Conservation (phyloP, 352 stramenopile species). For the Peronospora farinosa region DNA sequence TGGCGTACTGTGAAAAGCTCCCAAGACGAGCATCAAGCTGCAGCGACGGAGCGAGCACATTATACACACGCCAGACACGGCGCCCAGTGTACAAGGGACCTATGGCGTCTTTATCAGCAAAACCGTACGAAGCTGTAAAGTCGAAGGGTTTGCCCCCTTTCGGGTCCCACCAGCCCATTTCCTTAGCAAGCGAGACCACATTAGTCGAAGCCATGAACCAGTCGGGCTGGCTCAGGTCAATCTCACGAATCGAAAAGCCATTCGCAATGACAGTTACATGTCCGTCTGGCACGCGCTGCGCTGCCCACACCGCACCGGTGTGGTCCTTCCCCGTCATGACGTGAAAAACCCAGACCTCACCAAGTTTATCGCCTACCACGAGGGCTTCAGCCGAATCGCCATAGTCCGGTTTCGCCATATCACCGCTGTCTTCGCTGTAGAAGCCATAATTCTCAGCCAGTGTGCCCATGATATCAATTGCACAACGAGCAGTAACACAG, state of each 20-base stretch:
- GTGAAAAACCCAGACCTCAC: conserved; percentile 93
- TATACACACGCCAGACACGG: conserved; percentile 87
- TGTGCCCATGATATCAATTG: conserved; percentile 87
- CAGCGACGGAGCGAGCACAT: conserved; percentile 71
- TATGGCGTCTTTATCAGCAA: conserved; percentile 49
- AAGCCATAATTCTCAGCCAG: conserved; percentile 90
- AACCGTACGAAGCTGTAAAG: conserved; percentile 69
- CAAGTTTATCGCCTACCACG: conserved; percentile 75
- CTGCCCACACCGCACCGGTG: conserved; percentile 87
- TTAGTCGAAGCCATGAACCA: conserved; percentile 87
- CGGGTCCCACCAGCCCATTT: conserved; percentile 84
- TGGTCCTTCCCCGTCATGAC: conserved; percentile 87
- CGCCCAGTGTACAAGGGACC: conserved; percentile 66
- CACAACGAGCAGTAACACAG: conserved; percentile 70
- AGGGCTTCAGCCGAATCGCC: conserved; percentile 81
- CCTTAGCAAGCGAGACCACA: conserved; percentile 72
- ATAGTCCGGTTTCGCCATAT: conserved; percentile 49
- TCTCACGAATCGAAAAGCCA: conserved; percentile 89
- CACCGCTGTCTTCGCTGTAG: conserved; percentile 87
- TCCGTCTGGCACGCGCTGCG: conserved; percentile 87
- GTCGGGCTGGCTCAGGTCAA: conserved; percentile 69
- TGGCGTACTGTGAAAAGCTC: conserved; percentile 58
- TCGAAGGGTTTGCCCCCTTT: conserved; percentile 43
- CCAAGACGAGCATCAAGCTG: conserved; percentile 59
- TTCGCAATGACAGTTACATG: conserved; percentile 90